These are phyloP conservation scores for Alternaria triticimaculans DNA, from an alignment of 2,329 filamentous ascomycete genomes.

Conservation along the genomic window DNA sequence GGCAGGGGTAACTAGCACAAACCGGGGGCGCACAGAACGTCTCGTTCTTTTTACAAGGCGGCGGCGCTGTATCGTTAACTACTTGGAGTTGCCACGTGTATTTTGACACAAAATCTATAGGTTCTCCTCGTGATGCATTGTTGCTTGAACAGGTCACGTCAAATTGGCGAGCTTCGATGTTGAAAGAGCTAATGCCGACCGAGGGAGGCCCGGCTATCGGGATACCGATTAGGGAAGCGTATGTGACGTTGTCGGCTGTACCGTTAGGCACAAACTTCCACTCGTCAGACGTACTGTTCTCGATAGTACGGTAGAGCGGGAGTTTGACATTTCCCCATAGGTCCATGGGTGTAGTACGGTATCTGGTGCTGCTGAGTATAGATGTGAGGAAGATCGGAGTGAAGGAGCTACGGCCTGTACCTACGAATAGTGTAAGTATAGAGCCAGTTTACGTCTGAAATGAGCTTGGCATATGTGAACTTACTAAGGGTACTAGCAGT, in stretches of 20 bases:
- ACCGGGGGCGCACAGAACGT: not conserved
- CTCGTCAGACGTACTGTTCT: slow-evolving; percentile 23
- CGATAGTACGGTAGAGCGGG: slow-evolving; percentile 29
- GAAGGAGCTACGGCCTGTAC: slow-evolving; percentile 26
- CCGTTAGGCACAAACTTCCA: slow-evolving; percentile 24
- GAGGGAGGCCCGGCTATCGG: slow-evolving; percentile 19
- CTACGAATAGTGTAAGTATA: not conserved
- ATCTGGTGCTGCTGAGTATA: slow-evolving; percentile 32
- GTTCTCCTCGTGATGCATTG: not conserved
- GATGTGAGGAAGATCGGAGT: slow-evolving; percentile 31
- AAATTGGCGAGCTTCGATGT: slow-evolving; percentile 34
- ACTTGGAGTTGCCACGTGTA: slow-evolving; percentile 26
- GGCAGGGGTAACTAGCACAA: slow-evolving; percentile 29
- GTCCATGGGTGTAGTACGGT: slow-evolving; percentile 31
- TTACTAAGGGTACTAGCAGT: slow-evolving; percentile 16
- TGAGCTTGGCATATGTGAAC: not conserved
- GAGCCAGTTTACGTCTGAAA: not conserved
- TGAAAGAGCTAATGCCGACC: slow-evolving; percentile 20
- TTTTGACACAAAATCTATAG: slow-evolving; percentile 7
- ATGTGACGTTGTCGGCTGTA: slow-evolving; percentile 22
- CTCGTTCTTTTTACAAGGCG: slow-evolving; percentile 4
- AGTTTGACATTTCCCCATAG: slow-evolving; percentile 40
- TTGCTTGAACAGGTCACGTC: slow-evolving; percentile 35
- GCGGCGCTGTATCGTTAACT: not conserved
- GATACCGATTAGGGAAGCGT: slow-evolving; percentile 37